These are phyloP conservation scores for Penicillium desertorum DNA, from an alignment of 495 filamentous ascomycete genomes.

Conservation along the genomic window DNA sequence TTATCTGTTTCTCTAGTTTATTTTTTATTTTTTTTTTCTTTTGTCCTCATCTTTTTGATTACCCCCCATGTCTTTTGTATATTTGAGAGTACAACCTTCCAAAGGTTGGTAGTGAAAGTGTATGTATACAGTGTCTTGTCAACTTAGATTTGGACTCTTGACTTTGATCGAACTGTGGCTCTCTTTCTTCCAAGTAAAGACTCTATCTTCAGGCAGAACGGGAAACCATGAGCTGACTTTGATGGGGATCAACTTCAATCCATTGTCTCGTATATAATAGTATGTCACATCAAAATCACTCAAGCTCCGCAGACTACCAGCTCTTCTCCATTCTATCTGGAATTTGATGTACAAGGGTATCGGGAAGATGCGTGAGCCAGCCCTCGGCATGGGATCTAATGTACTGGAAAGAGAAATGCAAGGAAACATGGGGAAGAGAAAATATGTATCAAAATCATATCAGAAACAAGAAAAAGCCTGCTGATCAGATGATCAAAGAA, in stretches of 20 bases:
- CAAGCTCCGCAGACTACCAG: conserved; percentile 19
- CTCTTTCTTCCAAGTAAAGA: background rate
- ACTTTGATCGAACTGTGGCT: background rate
- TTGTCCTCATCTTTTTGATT: conserved; percentile 2
- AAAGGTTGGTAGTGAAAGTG: conserved; percentile 1
- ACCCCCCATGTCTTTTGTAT: conserved; percentile 12
- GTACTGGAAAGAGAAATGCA: conserved; percentile 22
- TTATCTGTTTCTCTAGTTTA: conserved; percentile 1
- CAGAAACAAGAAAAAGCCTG: conserved; percentile 10
- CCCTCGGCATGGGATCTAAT: conserved; percentile 29
- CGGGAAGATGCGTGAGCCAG: conserved; percentile 26
- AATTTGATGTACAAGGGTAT: conserved; percentile 37
- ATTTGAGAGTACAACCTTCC: conserved; percentile 9
- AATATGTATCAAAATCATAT: conserved; percentile 11
- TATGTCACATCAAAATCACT: conserved; percentile 16
- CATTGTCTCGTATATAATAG: conserved; percentile 7
- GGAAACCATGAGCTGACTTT: background rate
- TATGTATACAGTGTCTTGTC: background rate
- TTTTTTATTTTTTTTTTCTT: background rate
- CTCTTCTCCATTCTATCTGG: conserved; percentile 33
- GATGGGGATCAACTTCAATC: background rate
- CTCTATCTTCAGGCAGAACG: background rate
- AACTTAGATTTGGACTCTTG: background rate
- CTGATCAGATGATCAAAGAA: conserved; percentile 6
- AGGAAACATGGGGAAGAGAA: conserved; percentile 7